These are phyloP conservation scores for Cyclocybe aegerita DNA, from an alignment of 768 basidiomycete genomes.

Conservation along the genomic window DNA sequence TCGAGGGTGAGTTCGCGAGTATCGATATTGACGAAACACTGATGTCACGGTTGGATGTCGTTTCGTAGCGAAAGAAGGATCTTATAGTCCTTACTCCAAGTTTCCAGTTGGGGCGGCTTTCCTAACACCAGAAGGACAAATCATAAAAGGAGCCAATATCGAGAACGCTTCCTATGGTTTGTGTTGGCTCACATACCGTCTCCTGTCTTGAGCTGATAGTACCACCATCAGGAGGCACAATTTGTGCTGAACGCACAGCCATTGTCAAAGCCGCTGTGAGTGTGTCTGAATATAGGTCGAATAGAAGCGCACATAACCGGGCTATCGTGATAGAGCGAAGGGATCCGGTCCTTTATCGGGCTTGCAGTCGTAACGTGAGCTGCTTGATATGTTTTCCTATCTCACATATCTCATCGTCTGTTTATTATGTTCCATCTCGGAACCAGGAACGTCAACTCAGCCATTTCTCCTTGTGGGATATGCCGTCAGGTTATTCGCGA, in stretches of 20 bases:
- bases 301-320: too few relatives aligned
- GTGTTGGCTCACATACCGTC: constrained; percentile 9
- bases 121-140: constrained; percentile 61
- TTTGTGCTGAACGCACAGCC: constrained; percentile 95
- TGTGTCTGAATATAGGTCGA: constrained; percentile 4
- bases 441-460: constrained; percentile 61
- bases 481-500: constrained; percentile 92
- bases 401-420: background rate
- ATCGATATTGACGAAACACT: background rate
- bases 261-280: constrained; percentile 91
- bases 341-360: constrained; percentile 64
- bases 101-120: constrained; percentile 93
- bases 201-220: background rate
- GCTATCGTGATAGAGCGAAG: constrained; percentile 63
- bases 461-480: constrained; percentile 88
- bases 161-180: constrained; percentile 95
- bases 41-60: background rate
- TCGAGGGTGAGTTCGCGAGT: constrained; percentile 45
- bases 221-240: constrained; percentile 64
- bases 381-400: background rate
- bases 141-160: constrained; percentile 87
- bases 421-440: too few relatives aligned
- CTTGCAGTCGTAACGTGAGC: constrained; percentile 81
- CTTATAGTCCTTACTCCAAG: constrained; percentile 86
- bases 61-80: constrained; percentile 58